Percentiles rank a stretch among this genome's conserved stretches.
Evolutionary conservation across 2,329 filamentous ascomycete species (phyloP).

Genomic region (Beauveria australis): DNA sequence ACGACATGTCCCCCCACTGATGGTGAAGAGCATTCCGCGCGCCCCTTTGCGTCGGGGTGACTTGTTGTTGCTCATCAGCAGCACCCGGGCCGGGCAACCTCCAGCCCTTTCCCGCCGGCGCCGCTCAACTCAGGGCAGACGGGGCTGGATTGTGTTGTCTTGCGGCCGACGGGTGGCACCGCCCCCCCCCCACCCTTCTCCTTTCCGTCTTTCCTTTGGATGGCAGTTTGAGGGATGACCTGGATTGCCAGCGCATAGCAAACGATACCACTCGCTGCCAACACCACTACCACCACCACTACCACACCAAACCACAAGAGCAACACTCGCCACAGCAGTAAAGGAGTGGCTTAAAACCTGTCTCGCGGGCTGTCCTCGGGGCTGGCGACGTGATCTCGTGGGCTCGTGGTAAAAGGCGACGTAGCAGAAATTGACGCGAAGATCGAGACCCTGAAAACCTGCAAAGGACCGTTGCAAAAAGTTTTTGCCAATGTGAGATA

Average conservation of each 20-base stretch:
- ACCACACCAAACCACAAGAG: neutral
- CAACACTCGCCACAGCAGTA: neutral
- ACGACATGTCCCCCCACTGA: no score
- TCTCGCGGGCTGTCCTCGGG: no score
- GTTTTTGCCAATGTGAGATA: no score
- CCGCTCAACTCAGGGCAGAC: neutral
- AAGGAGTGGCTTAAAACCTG: no score
- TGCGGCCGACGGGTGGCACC: neutral
- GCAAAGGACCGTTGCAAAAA: no score
- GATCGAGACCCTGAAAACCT: no score
- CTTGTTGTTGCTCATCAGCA: neutral
- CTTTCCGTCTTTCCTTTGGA: neutral
- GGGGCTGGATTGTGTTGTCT: neutral
- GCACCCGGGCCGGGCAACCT: no score
- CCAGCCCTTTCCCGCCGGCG: neutral
- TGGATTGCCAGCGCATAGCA: constrained; percentile 4
- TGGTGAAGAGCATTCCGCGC: no score
- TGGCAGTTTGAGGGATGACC: constrained; percentile 4
- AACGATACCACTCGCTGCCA: neutral
- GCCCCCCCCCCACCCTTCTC: neutral
- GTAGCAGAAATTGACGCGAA: no score
- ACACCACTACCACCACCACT: neutral
- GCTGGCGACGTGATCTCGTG: no score
- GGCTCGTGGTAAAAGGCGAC: no score
- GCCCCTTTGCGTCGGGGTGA: no score